These are phyloP conservation scores for Capsicum pubescens DNA, from an alignment of 257 asterid genomes.

Conservation along the genomic window DNA sequence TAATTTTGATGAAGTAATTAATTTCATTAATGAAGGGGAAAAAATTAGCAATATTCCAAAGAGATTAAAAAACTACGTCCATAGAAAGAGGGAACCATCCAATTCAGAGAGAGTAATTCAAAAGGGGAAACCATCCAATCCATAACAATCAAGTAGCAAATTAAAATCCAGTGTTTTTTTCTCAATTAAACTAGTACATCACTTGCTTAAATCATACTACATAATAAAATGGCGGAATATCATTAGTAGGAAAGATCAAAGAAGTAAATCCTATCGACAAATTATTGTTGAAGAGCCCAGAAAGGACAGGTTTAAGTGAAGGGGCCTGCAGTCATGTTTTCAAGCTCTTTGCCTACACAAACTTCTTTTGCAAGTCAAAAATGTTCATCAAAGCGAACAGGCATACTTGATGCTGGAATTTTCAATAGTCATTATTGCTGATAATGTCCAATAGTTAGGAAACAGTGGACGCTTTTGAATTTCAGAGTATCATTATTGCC, in stretches of 20 bases:
- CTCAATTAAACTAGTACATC: background rate
- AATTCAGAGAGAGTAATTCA: background rate
- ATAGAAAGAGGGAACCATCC: background rate
- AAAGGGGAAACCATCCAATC: background rate
- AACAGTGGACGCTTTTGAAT: background rate
- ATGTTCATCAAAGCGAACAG: background rate
- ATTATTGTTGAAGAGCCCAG: background rate
- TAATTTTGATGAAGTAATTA: constrained; percentile 31
- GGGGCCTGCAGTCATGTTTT: background rate
- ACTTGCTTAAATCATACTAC: background rate
- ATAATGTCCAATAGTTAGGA: background rate
- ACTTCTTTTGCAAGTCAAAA: constrained; percentile 10
- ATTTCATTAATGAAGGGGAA: background rate
- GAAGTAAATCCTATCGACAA: background rate
- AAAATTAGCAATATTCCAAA: background rate
- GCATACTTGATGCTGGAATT: background rate
- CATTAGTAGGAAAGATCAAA: background rate
- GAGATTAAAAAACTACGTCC: background rate
- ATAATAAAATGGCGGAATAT: background rate
- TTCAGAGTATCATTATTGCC: background rate
- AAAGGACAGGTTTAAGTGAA: background rate
- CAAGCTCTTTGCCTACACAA: background rate
- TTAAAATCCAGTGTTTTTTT: background rate
- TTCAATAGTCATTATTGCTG: constrained; percentile 1
- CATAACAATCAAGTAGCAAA: background rate